These are phyloP conservation scores for Naegleria fowleri DNA, from an alignment of 208 protist genomes.

Conservation along the genomic window DNA sequence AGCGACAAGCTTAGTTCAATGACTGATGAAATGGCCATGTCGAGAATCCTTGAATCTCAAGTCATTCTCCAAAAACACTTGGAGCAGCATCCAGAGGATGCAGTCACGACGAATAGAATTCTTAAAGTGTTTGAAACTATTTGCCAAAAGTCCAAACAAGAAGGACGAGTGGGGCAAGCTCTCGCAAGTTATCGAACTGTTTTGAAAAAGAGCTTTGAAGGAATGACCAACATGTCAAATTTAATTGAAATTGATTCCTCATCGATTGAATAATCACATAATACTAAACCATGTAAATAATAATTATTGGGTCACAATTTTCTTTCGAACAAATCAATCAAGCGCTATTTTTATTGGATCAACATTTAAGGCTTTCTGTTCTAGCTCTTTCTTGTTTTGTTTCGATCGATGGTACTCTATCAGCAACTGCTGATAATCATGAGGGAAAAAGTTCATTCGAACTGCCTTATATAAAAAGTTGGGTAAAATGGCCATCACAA, in stretches of 20 bases:
- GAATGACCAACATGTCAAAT: too few species aligned
- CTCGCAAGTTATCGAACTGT: too few species aligned
- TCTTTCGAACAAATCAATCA: too few species aligned
- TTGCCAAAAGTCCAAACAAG: too few species aligned
- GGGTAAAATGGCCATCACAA: background rate
- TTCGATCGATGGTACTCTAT: background rate
- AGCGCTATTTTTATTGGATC: too few species aligned
- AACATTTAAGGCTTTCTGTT: too few species aligned
- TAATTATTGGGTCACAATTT: too few species aligned
- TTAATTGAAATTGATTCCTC: too few species aligned
- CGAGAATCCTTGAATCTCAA: background rate
- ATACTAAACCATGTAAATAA: too few species aligned
- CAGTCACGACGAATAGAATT: background rate
- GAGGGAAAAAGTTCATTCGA: background rate
- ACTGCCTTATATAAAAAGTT: background rate
- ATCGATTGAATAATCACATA: too few species aligned
- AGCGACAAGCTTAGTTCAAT: background rate
- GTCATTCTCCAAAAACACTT: background rate
- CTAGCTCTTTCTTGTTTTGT: background rate
- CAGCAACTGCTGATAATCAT: background rate
- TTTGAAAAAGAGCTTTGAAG: too few species aligned
- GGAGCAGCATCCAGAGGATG: background rate
- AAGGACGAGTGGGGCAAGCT: too few species aligned
- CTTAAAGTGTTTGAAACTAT: background rate
- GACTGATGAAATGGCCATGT: background rate